Evolutionary conservation across 2,329 filamentous ascomycete genomes (phyloP), one percentile per base, ranked within the genome.

Genomic region (Colletotrichum chlorophyti): DNA sequence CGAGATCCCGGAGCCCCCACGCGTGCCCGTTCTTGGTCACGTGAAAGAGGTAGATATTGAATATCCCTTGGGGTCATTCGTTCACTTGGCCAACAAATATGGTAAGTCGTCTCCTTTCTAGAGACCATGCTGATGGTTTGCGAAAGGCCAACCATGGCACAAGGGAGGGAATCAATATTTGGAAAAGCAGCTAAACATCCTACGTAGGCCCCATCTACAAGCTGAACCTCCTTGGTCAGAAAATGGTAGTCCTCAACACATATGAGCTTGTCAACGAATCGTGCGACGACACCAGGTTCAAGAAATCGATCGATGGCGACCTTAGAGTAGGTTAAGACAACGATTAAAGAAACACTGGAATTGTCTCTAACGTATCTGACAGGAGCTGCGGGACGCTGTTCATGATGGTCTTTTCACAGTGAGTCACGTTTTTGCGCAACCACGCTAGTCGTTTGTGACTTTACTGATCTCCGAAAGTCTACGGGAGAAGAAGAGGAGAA

Each of bases 11-110:
- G 54, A 84, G 43, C 88, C 88, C 24, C 79, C 79, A 45, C 86
- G 84, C 4, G 74, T 88, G 55, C 89, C 87, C 1, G 69, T 91
- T 21, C 61, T 91, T 24, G 89, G 89, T 29, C 90, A 91, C 64
- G 68, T 89, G 21, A 74, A 76, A 43, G 86, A 90, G 62, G 80
- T 93, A 60, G 83, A 89, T 58, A 71, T 79, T 0, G 79, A 82
- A 14, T 76, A 82, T 19, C 84, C 87, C 0, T 68, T 85, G 4
- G 74, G 78, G 17, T 85, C 85, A 21, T 72, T 91, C 24, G 68
- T 72, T 8, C 76, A 81, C 11, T 74, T 91, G 46, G 83, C 85
- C 15, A 82, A 90, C 37, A 84, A 81, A 60, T 90, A 91, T 73
- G 89, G 88, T 87, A 66, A 64, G 73, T 65, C 27, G 1, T 53